phyloP scores from a whole-genome alignment of 2,329 filamentous ascomycete species.

The Zymoseptoria tritici region DNA sequence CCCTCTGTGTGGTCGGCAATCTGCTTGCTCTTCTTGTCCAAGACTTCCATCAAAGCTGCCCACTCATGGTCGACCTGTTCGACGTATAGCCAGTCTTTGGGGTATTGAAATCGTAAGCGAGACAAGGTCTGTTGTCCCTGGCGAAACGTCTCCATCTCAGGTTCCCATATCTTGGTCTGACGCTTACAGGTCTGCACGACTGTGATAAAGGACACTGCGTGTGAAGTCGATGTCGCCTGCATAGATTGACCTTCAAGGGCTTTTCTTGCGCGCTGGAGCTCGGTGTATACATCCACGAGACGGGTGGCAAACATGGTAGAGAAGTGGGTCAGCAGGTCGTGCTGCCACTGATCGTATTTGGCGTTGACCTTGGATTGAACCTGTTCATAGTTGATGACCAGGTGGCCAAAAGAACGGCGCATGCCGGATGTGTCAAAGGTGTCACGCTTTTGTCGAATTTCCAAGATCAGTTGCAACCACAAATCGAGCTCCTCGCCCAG shows the following conservation, averaged over 20 bases:
- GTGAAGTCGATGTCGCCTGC: conserved; percentile 89
- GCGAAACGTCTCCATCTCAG: conserved; percentile 90
- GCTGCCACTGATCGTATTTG: conserved; percentile 99
- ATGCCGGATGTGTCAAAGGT: conserved; percentile 98
- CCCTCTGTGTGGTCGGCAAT: conserved; percentile 95
- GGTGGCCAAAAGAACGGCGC: conserved; percentile 83
- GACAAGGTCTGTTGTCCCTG: conserved; percentile 90
- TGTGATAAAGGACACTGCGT: conserved; percentile 97
- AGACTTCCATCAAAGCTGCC: conserved; percentile 84
- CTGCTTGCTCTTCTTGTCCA: conserved; percentile 87
- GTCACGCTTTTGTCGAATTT: conserved; percentile 88
- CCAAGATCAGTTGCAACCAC: conserved; percentile 93
- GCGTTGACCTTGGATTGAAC: conserved; percentile 98
- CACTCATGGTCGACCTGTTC: conserved; percentile 96
- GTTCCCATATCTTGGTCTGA: conserved; percentile 88
- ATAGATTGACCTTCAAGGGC: conserved; percentile 88
- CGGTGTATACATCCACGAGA: conserved; percentile 85
- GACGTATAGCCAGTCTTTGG: conserved; percentile 87
- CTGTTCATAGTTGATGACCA: conserved; percentile 95
- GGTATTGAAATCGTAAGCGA: conserved; percentile 88
- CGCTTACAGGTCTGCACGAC: conserved; percentile 94
- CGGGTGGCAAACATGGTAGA: conserved; percentile 78
- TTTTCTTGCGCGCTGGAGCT: conserved; percentile 82
- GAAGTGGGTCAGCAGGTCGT: conserved; percentile 92
- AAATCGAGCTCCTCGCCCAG: conserved; percentile 84